Conservation (phyloP, 805 yeast genomes). For the Suhomyces pyralidae region DNA sequence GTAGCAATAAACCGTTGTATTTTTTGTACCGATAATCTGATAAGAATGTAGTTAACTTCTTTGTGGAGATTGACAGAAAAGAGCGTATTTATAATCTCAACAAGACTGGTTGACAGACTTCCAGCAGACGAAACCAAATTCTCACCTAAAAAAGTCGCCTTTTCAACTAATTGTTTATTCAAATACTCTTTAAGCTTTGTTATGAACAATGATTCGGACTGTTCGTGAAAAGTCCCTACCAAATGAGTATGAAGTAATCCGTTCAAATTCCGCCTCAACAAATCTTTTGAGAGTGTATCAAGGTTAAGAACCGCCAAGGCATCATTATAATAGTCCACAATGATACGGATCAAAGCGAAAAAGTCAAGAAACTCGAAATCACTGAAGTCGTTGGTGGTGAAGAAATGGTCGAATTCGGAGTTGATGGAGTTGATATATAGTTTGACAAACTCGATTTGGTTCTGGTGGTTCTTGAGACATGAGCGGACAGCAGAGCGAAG, state of each 20-base stretch:
- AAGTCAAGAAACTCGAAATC: conserved; percentile 11
- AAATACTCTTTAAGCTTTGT: conserved; percentile 6
- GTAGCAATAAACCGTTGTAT: conserved; percentile 30
- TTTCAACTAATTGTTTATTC: conserved; percentile 4
- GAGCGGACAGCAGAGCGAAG: conserved; percentile 35
- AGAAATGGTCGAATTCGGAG: conserved; percentile 14
- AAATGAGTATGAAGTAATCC: conserved; percentile 20
- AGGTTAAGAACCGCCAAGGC: conserved; percentile 23
- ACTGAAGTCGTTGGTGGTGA: conserved; percentile 5
- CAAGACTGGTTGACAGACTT: background rate
- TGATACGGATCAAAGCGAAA: conserved; percentile 14
- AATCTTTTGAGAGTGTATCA: conserved; percentile 14
- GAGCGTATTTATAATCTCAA: conserved; percentile 16
- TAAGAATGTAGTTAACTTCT: conserved; percentile 26
- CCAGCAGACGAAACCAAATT: too few species aligned
- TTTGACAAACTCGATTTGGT: conserved; percentile 32
- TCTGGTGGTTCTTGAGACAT: conserved; percentile 32
- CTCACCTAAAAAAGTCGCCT: background rate
- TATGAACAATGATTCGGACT: conserved; percentile 2
- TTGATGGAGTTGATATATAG: conserved; percentile 33
- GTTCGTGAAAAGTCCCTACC: background rate
- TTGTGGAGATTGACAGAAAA: conserved; percentile 19
- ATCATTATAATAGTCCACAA: conserved; percentile 22
- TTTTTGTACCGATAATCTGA: conserved; percentile 34
- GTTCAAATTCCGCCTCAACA: conserved; percentile 28